phyloP scores from a whole-genome alignment of 352 stramenopile species.

The Phytopythium chamaehyphon region DNA sequence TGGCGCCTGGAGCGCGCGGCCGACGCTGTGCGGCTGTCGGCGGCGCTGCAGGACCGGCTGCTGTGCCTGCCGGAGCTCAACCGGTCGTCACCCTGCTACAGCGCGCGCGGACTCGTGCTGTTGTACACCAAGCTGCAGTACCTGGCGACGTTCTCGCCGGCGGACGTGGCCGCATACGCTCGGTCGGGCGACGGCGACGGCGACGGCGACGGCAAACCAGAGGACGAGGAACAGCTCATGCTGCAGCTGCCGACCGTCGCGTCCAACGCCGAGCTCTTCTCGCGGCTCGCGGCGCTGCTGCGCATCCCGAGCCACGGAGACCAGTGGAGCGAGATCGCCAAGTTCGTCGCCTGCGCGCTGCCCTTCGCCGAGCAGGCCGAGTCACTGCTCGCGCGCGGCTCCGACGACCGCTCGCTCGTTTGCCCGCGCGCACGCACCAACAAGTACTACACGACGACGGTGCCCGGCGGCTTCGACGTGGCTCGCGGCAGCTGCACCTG shows the following conservation, averaged over 20 bases:
- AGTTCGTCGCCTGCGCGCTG: conserved; percentile 68
- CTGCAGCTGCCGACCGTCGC: conserved; percentile 54
- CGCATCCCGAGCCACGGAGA: conserved; percentile 72
- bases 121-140: conserved; percentile 86
- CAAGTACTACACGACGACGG: conserved; percentile 87
- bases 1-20: conserved; percentile 41
- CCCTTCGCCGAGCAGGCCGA: conserved; percentile 84
- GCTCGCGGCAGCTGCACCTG: conserved; percentile 82
- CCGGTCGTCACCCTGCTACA: conserved; percentile 79
- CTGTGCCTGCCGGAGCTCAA: conserved; percentile 74
- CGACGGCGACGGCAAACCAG: conserved; percentile 18
- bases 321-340: conserved; percentile 71
- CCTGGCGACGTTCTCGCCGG: conserved; percentile 62
- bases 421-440: conserved; percentile 78
- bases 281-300: conserved; percentile 54
- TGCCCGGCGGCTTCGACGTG: conserved; percentile 60
- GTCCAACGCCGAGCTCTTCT: conserved; percentile 59
- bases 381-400: conserved; percentile 76
- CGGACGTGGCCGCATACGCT: conserved; percentile 58
- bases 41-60: conserved; percentile 64
- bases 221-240: conserved; percentile 64
- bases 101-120: conserved; percentile 66
- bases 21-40: conserved; percentile 62
- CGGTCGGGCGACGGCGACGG: conserved; percentile 10
- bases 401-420: conserved; percentile 80